Evolutionary conservation across 176 grass and related monocot species (phyloP).

Genomic region (Stipa capillata): DNA sequence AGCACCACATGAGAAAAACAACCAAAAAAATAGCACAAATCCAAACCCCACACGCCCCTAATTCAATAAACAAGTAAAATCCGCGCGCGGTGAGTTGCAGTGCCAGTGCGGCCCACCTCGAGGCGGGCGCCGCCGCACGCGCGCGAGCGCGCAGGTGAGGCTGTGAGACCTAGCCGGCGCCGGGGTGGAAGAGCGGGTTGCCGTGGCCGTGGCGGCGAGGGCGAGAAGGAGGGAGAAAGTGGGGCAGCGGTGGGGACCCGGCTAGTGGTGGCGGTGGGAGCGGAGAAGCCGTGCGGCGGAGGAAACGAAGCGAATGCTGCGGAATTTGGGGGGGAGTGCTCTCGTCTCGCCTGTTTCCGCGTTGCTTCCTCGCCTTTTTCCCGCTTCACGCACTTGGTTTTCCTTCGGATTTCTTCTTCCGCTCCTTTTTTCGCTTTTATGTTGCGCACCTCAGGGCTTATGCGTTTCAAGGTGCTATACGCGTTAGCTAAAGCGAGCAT

Average conservation of each 20-base stretch:
- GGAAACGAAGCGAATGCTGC: slow-evolving; percentile 32
- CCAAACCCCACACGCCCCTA: no score
- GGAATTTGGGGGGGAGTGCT: no score
- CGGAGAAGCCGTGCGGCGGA: slow-evolving; percentile 13
- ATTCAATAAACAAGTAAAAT: no score
- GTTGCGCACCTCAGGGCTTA: no score
- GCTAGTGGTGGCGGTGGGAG: no score
- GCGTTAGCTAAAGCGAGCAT: no score
- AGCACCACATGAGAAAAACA: background rate
- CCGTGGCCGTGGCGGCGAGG: background rate
- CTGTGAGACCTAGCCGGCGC: background rate
- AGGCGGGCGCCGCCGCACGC: slow-evolving; percentile 4
- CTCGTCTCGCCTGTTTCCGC: slow-evolving; percentile 2
- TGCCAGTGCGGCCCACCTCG: slow-evolving; percentile 38
- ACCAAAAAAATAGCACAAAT: background rate
- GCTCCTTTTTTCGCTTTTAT: background rate
- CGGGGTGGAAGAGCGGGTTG: no score
- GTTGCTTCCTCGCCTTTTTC: slow-evolving; percentile 31
- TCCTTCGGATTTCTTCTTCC: background rate
- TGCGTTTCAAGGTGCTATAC: no score
- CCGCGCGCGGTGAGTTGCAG: no score
- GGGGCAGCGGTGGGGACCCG: no score
- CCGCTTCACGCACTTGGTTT: slow-evolving; percentile 14
- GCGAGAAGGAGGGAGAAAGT: background rate
- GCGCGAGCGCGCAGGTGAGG: no score